Evolutionary conservation across 1,284 basidiomycete species (phyloP).

Genomic region (Marasmius fiardii): DNA sequence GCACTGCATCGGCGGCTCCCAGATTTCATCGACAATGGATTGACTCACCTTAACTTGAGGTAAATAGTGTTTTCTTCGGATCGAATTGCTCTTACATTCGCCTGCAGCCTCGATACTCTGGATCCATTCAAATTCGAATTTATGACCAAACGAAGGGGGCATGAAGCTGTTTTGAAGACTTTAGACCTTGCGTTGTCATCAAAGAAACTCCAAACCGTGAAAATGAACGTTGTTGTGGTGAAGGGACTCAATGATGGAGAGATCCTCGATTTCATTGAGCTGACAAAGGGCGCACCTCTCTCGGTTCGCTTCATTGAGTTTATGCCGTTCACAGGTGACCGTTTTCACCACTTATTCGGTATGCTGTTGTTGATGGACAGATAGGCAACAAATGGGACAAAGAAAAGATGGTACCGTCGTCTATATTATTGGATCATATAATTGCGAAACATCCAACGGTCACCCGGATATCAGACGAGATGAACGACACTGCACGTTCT

Average conservation of each 20-base stretch:
- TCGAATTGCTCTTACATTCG: constrained; percentile 5
- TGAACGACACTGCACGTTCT: constrained; percentile 80
- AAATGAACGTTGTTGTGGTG: constrained; percentile 83
- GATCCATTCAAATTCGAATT: constrained; percentile 87
- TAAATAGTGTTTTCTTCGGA: constrained; percentile 20
- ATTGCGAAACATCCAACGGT: constrained; percentile 43
- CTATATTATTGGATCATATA: constrained; percentile 55
- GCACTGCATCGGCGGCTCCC: constrained; percentile 72
- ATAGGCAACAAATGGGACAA: constrained; percentile 85
- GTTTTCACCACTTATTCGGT: neutral
- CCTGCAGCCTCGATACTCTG: constrained; percentile 73
- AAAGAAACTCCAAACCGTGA: constrained; percentile 54
- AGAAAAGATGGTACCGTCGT: constrained; percentile 75
- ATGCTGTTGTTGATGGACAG: constrained; percentile 7
- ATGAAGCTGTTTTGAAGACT: constrained; percentile 70
- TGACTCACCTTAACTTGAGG: constrained; percentile 85
- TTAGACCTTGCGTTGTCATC: constrained; percentile 61
- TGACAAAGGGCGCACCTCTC: constrained; percentile 63
- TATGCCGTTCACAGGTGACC: constrained; percentile 85
- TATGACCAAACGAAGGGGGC: constrained; percentile 76
- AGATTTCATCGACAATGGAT: constrained; percentile 63
- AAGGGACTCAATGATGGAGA: constrained; percentile 80
- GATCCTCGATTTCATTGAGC: constrained; percentile 72
- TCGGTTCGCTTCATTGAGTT: constrained; percentile 89
- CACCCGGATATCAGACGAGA: constrained; percentile 56